Percentiles rank a stretch among this genome's conserved stretches.
phyloP scores from a whole-genome alignment of 371 early-diverging fungal genomes.

The Gilbertella persicaria region DNA sequence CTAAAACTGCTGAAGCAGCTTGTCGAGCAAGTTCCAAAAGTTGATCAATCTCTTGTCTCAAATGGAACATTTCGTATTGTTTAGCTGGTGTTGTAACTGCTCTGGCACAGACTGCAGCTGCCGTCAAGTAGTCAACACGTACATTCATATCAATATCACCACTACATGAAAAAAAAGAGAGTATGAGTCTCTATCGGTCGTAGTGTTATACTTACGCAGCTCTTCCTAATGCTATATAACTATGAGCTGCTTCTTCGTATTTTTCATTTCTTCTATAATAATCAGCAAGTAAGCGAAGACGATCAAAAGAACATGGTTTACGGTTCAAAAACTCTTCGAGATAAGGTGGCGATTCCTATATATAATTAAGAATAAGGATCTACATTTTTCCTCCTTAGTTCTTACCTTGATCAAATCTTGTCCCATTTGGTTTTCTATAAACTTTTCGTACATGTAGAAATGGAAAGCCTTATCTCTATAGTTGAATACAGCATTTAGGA shows the following conservation, averaged over 20 bases:
- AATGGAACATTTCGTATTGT: slow-evolving; percentile 21
- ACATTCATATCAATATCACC: background rate
- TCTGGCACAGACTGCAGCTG: slow-evolving; percentile 20
- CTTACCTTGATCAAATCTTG: slow-evolving; percentile 34
- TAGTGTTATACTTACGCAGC: slow-evolving; percentile 27
- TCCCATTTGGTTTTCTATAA: slow-evolving; percentile 21
- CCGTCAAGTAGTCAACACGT: slow-evolving; percentile 13
- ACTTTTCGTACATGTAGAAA: slow-evolving; percentile 32
- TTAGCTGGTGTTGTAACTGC: slow-evolving; percentile 22
- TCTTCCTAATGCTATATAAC: slow-evolving; percentile 17
- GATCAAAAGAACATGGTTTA: slow-evolving; percentile 26
- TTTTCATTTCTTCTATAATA: slow-evolving; percentile 27
- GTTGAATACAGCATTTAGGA: slow-evolving; percentile 17
- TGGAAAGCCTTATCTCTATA: slow-evolving; percentile 29
- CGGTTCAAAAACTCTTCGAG: slow-evolving; percentile 31
- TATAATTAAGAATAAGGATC: background rate
- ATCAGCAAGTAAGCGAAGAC: slow-evolving; percentile 27
- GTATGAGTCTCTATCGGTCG: too few species aligned
- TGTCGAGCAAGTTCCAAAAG: background rate
- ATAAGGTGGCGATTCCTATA: slow-evolving; percentile 23
- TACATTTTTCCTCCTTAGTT: background rate
- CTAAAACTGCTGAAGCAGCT: background rate
- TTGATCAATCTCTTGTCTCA: slow-evolving; percentile 6
- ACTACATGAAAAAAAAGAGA: background rate
- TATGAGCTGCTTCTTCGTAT: slow-evolving; percentile 36